These are phyloP conservation scores for Colletotrichum incanum DNA, from an alignment of 2,329 filamentous ascomycete genomes.

Conservation along the genomic window DNA sequence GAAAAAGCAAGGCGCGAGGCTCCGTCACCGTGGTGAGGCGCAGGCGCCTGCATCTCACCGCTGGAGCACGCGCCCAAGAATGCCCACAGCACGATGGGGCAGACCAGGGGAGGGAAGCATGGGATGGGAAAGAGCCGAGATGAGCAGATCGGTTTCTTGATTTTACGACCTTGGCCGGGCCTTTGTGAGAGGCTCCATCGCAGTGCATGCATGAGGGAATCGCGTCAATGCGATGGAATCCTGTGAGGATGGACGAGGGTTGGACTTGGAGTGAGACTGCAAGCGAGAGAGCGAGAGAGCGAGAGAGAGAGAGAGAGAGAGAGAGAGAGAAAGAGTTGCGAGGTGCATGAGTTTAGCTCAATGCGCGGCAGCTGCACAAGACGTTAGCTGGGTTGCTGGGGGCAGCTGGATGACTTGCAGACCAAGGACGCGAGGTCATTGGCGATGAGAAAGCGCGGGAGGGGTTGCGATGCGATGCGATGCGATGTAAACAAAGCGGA, in stretches of 20 bases:
- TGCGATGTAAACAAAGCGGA: slow-evolving; percentile 31
- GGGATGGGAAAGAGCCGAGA: slow-evolving; percentile 37
- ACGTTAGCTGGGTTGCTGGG: neutral
- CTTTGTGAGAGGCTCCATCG: neutral
- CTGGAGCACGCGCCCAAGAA: slow-evolving; percentile 11
- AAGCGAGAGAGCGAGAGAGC: neutral
- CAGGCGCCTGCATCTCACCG: slow-evolving; percentile 33
- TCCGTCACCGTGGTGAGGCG: slow-evolving; percentile 32
- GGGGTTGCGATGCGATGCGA: slow-evolving; percentile 15
- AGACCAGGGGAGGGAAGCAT: slow-evolving; percentile 18
- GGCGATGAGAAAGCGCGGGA: neutral
- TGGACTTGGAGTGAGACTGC: no score
- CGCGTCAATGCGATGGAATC: neutral
- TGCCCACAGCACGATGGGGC: slow-evolving; percentile 26
- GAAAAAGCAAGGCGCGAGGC: slow-evolving; percentile 26
- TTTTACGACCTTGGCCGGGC: slow-evolving; percentile 7
- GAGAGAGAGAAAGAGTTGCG: neutral
- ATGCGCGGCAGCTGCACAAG: slow-evolving; percentile 7
- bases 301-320: neutral
- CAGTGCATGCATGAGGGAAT: slow-evolving; percentile 16
- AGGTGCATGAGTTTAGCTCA: slow-evolving; percentile 11
- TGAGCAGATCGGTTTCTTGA: slow-evolving; percentile 37
- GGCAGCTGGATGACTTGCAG: slow-evolving; percentile 23
- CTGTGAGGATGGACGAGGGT: neutral
- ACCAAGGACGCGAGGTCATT: neutral